These are phyloP conservation scores for Manihot esculenta DNA, from an alignment of 441 rosid genomes.

Conservation along the genomic window DNA sequence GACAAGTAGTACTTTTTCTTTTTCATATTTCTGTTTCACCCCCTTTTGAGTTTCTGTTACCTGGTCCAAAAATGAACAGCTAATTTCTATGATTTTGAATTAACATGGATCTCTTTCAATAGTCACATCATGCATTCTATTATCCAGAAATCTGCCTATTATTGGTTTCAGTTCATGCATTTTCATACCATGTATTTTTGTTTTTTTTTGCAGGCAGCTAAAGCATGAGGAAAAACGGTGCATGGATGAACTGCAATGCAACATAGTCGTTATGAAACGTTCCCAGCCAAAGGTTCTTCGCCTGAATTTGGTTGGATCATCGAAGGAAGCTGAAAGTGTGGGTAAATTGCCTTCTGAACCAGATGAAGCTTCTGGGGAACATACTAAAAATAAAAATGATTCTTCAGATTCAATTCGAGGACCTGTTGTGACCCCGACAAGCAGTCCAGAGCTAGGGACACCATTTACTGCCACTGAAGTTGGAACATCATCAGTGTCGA, in stretches of 20 bases:
- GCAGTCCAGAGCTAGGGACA: conserved; percentile 96
- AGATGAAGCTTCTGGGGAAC: conserved; percentile 45
- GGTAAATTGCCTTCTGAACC: conserved; percentile 39
- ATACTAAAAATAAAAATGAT: conserved; percentile 39
- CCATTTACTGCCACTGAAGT: conserved; percentile 85
- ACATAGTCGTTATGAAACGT: conserved; percentile 91
- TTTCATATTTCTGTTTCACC: background rate
- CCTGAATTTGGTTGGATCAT: conserved; percentile 78
- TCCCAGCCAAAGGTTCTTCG: conserved; percentile 92
- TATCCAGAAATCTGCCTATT: background rate
- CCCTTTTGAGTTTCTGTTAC: background rate
- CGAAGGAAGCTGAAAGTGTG: conserved; percentile 46
- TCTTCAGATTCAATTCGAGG: conserved; percentile 58
- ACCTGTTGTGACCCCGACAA: conserved; percentile 82
- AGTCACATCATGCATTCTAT: conserved; percentile 1
- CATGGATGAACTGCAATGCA: conserved; percentile 92
- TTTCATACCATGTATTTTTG: conserved; percentile 14
- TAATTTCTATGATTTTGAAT: background rate
- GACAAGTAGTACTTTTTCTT: conserved; percentile 66
- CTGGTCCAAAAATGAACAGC: background rate
- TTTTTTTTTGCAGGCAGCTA: conserved; percentile 60
- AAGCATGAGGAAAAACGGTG: conserved; percentile 79
- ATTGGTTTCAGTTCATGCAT: conserved; percentile 2
- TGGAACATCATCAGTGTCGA: conserved; percentile 91
- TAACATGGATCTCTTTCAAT: background rate